Evolutionary conservation across 1,284 basidiomycete genomes (phyloP).

Genomic region (Wolfiporia cocos): DNA sequence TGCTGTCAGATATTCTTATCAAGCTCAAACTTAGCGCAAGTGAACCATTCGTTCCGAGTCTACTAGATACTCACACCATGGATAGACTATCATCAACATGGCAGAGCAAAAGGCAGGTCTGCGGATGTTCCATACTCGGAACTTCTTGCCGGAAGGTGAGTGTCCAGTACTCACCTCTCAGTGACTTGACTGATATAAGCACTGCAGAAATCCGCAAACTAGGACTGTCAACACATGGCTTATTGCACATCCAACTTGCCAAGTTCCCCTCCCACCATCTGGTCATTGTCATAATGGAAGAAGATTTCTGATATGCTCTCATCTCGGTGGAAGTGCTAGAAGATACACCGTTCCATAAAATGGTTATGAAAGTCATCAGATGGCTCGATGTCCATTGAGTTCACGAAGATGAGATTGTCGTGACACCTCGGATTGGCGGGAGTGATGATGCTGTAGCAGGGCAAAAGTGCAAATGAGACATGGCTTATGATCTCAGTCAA

Average conservation of each 20-base stretch:
- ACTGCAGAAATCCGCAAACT: conserved; percentile 55
- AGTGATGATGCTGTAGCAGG: conserved; percentile 9
- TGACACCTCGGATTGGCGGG: conserved; percentile 12
- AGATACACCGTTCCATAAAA: conserved; percentile 46
- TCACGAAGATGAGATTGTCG: conserved; percentile 34
- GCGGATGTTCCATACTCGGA: conserved; percentile 61
- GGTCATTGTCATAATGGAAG: conserved; percentile 71
- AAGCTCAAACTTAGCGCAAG: conserved; percentile 52
- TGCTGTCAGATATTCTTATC: conserved; percentile 46
- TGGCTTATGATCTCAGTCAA: no score
- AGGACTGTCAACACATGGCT: conserved; percentile 47
- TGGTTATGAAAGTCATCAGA: conserved; percentile 69
- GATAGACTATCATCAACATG: conserved; percentile 66
- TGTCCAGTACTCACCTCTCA: conserved; percentile 1
- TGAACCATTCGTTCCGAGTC: not conserved
- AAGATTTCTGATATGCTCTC: conserved; percentile 70
- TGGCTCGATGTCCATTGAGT: conserved; percentile 70
- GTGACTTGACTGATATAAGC: not conserved
- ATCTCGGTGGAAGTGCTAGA: conserved; percentile 51
- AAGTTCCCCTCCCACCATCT: conserved; percentile 71
- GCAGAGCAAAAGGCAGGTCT: conserved; percentile 75
- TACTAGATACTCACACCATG: not conserved
- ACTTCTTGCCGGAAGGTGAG: conserved; percentile 56
- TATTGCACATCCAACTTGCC: conserved; percentile 63
- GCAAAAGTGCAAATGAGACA: conserved; percentile 36